A percentile compares a stretch with the other conserved stretches of the same genome.
These are phyloP conservation scores for Decorospora gaudefroyi DNA, from an alignment of 2,329 filamentous ascomycete species.

Conservation along the genomic window DNA sequence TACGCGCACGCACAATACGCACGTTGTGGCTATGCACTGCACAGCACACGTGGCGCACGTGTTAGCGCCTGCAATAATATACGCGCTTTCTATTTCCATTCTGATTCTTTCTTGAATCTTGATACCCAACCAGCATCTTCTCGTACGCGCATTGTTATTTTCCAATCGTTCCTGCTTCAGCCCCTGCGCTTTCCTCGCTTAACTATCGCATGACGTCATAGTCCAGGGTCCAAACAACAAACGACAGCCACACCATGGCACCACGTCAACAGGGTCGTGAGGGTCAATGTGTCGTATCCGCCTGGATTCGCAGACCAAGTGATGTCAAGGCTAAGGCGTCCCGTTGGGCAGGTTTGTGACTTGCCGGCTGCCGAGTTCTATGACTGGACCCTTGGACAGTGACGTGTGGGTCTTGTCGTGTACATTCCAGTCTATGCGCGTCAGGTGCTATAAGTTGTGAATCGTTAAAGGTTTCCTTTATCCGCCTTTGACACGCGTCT, in stretches of 20 bases:
- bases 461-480: slow-evolving; percentile 4
- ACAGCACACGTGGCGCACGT: too few relatives aligned
- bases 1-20: too few relatives aligned
- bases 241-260: slow-evolving; percentile 12
- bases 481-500: neutral
- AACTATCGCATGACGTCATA: slow-evolving; percentile 21
- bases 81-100: slow-evolving; percentile 6
- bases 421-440: slow-evolving; percentile 4
- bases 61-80: too few relatives aligned
- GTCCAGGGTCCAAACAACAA: slow-evolving; percentile 17
- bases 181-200: slow-evolving; percentile 24
- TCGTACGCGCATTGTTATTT: neutral
- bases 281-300: slow-evolving; percentile 21
- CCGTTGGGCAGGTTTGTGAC: slow-evolving; percentile 17
- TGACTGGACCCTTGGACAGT: slow-evolving; percentile 10
- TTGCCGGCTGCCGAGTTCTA: slow-evolving; percentile 18
- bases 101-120: neutral
- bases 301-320: slow-evolving; percentile 7
- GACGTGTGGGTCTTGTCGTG: slow-evolving; percentile 11
- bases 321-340: slow-evolving; percentile 30
- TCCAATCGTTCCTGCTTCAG: slow-evolving; percentile 17
- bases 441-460: slow-evolving; percentile 14
- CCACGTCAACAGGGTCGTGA: slow-evolving; percentile 31
- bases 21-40: too few relatives aligned
- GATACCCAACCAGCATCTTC: slow-evolving; percentile 1